These are phyloP conservation scores for Chlorella sp. DNA, from an alignment of 139 green algal species.

Conservation along the genomic window DNA sequence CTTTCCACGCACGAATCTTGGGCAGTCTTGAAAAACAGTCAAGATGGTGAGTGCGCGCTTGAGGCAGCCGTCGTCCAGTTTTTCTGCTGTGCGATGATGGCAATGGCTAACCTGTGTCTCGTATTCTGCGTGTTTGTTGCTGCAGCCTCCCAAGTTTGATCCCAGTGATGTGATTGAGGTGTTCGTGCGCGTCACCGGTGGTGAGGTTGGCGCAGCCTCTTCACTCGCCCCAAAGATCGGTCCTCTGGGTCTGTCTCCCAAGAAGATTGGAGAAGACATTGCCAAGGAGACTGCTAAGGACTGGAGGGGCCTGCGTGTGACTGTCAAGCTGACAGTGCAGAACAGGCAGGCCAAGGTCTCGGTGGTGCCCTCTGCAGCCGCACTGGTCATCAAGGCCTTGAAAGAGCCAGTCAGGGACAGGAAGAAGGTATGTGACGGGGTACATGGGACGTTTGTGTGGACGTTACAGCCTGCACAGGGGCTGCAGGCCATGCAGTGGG, in stretches of 20 bases:
- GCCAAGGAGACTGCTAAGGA: conserved; percentile 99
- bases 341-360: conserved; percentile 97
- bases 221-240: conserved; percentile 99
- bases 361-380: conserved; percentile 91
- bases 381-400: conserved; percentile 97
- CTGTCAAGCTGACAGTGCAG: conserved; percentile 97
- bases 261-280: conserved; percentile 99
- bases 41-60: too few species aligned
- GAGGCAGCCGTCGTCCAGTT: too few species aligned
- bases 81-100: too few species aligned
- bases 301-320: conserved; percentile 98
- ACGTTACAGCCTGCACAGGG: too few species aligned
- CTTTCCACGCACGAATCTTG: too few species aligned
- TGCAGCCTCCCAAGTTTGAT: too few species aligned
- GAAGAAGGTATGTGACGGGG: conserved; percentile 94
- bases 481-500: too few species aligned
- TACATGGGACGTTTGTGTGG: too few species aligned
- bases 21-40: too few species aligned
- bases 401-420: conserved; percentile 92
- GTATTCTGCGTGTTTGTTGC: too few species aligned
- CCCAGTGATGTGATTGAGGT: too few species aligned
- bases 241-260: conserved; percentile 97
- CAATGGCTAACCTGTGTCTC: too few species aligned
- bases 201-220: conserved; percentile 95
- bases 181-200: conserved; percentile 93